Evolutionary conservation across 306 rosid species (phyloP).

Genomic region (Pyrus betulifolia): DNA sequence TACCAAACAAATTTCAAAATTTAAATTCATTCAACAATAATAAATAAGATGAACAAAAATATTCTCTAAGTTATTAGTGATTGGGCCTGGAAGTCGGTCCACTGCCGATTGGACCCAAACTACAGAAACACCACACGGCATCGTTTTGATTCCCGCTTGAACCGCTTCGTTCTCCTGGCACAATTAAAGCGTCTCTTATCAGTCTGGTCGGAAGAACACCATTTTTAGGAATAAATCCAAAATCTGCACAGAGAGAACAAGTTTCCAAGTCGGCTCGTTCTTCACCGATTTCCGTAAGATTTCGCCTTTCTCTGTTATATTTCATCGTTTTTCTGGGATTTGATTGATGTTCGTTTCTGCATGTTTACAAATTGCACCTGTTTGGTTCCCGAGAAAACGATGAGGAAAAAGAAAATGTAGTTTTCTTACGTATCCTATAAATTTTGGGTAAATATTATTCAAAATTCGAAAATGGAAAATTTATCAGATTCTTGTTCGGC

Average conservation of each 20-base stretch:
- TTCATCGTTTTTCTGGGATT: not conserved
- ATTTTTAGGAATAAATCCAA: not conserved
- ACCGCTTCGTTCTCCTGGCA: not conserved
- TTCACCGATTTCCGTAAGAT: not conserved
- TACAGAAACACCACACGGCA: not conserved
- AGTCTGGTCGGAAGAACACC: not conserved
- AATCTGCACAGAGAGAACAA: not conserved
- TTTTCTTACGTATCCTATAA: not conserved
- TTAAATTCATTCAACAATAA: no score
- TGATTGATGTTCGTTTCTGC: not conserved
- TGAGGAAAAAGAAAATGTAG: not conserved
- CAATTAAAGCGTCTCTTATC: not conserved
- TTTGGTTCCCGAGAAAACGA: slow-evolving; percentile 1
- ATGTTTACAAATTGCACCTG: not conserved
- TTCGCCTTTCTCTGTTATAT: not conserved
- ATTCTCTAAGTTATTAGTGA: no score
- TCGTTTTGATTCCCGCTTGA: not conserved
- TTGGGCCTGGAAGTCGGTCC: no score
- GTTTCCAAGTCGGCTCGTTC: not conserved
- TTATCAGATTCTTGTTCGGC: not conserved
- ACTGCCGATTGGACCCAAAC: not conserved
- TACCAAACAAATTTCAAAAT: no score
- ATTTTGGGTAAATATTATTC: not conserved
- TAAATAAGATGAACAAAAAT: no score
- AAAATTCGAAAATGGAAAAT: not conserved